Evolutionary conservation across 2,329 filamentous ascomycete genomes (phyloP).

Genomic region (Sordariomycetes sp.): DNA sequence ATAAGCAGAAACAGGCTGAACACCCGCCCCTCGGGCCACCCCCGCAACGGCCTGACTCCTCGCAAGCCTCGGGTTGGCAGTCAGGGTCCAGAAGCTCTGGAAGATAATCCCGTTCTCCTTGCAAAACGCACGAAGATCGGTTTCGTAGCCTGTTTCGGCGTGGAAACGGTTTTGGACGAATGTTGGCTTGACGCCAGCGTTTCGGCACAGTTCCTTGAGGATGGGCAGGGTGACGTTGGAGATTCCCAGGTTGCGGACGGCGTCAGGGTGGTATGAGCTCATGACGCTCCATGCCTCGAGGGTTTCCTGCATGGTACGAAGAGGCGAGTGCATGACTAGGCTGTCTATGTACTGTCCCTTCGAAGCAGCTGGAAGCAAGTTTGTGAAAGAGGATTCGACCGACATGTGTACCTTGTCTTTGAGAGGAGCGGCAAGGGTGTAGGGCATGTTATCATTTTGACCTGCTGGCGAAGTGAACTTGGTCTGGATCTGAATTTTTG

Average conservation of each 20-base stretch:
- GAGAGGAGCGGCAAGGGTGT: slow-evolving; percentile 48
- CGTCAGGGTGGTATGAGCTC: slow-evolving; percentile 55
- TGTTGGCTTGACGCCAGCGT: slow-evolving; percentile 31
- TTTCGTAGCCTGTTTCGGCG: slow-evolving; percentile 48
- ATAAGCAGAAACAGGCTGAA: slow-evolving; percentile 26
- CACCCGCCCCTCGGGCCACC: slow-evolving; percentile 33
- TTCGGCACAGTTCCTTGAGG: slow-evolving; percentile 41
- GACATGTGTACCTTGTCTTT: slow-evolving; percentile 58
- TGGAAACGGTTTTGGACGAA: slow-evolving; percentile 75
- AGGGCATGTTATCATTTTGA: slow-evolving; percentile 54
- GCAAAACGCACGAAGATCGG: slow-evolving; percentile 43
- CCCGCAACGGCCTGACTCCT: slow-evolving; percentile 32
- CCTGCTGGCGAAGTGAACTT: slow-evolving; percentile 63
- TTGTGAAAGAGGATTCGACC: slow-evolving; percentile 55
- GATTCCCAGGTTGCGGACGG: slow-evolving; percentile 61
- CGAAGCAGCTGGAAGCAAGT: slow-evolving; percentile 36
- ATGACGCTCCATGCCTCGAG: slow-evolving; percentile 58
- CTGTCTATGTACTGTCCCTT: slow-evolving; percentile 51
- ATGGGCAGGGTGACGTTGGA: slow-evolving; percentile 59
- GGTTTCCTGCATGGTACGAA: slow-evolving; percentile 34
- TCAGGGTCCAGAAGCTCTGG: slow-evolving; percentile 47
- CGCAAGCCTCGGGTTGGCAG: slow-evolving; percentile 31
- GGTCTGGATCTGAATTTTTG: slow-evolving; percentile 77
- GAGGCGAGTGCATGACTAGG: slow-evolving; percentile 62
- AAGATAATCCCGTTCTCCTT: slow-evolving; percentile 31